Conservation (phyloP, 2,329 filamentous ascomycete species). For the Sporothrix luriei region DNA sequence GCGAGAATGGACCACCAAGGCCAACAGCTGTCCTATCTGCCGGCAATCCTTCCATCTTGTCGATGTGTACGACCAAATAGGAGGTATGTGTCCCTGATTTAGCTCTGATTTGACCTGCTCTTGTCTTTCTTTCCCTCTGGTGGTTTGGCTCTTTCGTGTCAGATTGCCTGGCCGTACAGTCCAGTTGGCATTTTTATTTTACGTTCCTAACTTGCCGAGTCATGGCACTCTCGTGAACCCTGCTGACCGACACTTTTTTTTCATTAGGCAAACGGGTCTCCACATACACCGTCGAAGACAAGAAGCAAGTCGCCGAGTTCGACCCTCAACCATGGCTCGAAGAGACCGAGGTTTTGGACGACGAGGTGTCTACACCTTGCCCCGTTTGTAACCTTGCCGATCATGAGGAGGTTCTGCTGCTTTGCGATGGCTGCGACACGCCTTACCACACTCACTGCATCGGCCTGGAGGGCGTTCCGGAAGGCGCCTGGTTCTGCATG, state of each 20-base stretch:
- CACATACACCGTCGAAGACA: slow-evolving; percentile 71
- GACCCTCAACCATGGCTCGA: slow-evolving; percentile 75
- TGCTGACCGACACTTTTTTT: slow-evolving; percentile 36
- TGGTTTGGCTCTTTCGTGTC: background rate
- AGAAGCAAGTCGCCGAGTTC: slow-evolving; percentile 86
- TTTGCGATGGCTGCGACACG: slow-evolving; percentile 89
- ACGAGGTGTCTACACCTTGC: slow-evolving; percentile 73
- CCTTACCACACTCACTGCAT: slow-evolving; percentile 92
- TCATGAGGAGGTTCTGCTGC: slow-evolving; percentile 79
- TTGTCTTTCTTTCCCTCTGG: background rate
- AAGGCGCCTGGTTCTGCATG: slow-evolving; percentile 87
- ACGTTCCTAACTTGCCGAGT: background rate
- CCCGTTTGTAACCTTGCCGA: slow-evolving; percentile 80
- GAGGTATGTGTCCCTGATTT: slow-evolving; percentile 58
- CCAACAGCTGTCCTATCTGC: slow-evolving; percentile 97
- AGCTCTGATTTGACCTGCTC: background rate
- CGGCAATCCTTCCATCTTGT: slow-evolving; percentile 89
- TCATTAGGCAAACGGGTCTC: slow-evolving; percentile 56
- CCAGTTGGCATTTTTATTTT: background rate
- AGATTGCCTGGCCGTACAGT: background rate
- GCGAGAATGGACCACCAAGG: slow-evolving; percentile 91
- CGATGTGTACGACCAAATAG: slow-evolving; percentile 75
- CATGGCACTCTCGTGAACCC: background rate
- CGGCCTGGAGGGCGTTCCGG: slow-evolving; percentile 74
- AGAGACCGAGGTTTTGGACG: slow-evolving; percentile 73